Evolutionary conservation across 2,329 filamentous ascomycete genomes (phyloP), one percentile per base, ranked within the genome.

Genomic region (Aspergillus oerlinghausenensis): DNA sequence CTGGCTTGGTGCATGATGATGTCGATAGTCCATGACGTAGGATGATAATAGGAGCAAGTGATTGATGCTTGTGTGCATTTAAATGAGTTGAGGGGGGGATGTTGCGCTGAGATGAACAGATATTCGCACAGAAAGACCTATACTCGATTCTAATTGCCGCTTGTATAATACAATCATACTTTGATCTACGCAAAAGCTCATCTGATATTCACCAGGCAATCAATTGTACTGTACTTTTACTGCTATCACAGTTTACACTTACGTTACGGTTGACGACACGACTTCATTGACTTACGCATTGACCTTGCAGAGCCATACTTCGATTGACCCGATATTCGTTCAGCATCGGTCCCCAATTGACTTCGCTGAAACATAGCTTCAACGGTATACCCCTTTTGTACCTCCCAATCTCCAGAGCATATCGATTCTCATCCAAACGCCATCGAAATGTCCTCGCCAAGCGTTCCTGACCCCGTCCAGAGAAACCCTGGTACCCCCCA

Each of bases 401-500:
- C 42, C 14, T 17, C 32, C 14, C 2, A 17, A 1, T 7, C 14
- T 38, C 17, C 32, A 17, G 32, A 38, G 2, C 32, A 7, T 17
- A 38, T 38, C 19, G 10, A 45, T 23, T 45, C 42, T 23, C 8
- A 45, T 6, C 10, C 42, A 19, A 11, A 45, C 19, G n/a, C 42
- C 5, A 23, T 45, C 21, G 42, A 45, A 45, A 45, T 45, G 42
- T 19, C 42, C 42, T 45, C 42, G 4, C 21, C 40, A 19, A 45
- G 42, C 19, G 29, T 51, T 25, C 49, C 4, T 2, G 11, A 51
- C 19, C 10, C 19, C 26, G n/a, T 10, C 25, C 17, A 38, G 32
- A 38, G 32, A 38, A n/a, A 38, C 28, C 47, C 57, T 32, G 59
- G 53, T 10, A 66, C 64, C 1, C 57, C 66, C n/a, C 25, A 60